Percentiles rank a stretch among this genome's conserved stretches.
Evolutionary conservation across 2,329 filamentous ascomycete genomes (phyloP).

Genomic region (Verticillium albo-atrum): DNA sequence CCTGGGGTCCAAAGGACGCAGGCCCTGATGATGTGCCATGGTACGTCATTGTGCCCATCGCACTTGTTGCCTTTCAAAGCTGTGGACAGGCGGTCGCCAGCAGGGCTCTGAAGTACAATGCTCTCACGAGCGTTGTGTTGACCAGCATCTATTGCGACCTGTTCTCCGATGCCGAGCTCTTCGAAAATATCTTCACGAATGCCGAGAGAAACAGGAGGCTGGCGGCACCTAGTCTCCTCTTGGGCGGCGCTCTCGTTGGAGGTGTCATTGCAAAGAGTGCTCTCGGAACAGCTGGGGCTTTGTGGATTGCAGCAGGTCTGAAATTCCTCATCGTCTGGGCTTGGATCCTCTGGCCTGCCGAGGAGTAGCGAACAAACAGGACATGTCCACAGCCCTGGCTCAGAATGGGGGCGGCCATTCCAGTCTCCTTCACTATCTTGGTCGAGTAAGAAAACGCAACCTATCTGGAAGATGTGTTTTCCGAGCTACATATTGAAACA

Average conservation of each 20-base stretch:
- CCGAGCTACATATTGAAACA: neutral
- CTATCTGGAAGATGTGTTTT: too few species aligned
- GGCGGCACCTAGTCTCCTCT: slow-evolving; percentile 42
- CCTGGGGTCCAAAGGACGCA: slow-evolving; percentile 34
- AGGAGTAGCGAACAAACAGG: slow-evolving; percentile 17
- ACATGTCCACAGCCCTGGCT: too few species aligned
- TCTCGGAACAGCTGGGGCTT: slow-evolving; percentile 44
- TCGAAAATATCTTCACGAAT: slow-evolving; percentile 32
- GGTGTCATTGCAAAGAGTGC: slow-evolving; percentile 42
- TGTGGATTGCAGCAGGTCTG: slow-evolving; percentile 56
- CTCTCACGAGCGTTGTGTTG: slow-evolving; percentile 72
- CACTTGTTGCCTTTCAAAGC: slow-evolving; percentile 69
- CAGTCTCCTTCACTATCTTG: too few species aligned
- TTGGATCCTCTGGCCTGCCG: slow-evolving; percentile 58
- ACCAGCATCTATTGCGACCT: slow-evolving; percentile 81
- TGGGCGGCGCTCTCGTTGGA: slow-evolving; percentile 45
- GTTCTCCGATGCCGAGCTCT: slow-evolving; percentile 58
- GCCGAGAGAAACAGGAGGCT: slow-evolving; percentile 46
- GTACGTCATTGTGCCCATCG: slow-evolving; percentile 62
- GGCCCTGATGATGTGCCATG: slow-evolving; percentile 42
- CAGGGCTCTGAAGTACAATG: slow-evolving; percentile 63
- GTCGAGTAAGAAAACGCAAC: too few species aligned
- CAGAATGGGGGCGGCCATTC: too few species aligned
- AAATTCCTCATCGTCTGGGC: slow-evolving; percentile 52
- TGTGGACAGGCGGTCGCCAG: slow-evolving; percentile 73